Evolutionary conservation across 2,329 filamentous ascomycete species (phyloP), one percentile per base, ranked within the genome.

Genomic region (Geoglossum cookeanum): DNA sequence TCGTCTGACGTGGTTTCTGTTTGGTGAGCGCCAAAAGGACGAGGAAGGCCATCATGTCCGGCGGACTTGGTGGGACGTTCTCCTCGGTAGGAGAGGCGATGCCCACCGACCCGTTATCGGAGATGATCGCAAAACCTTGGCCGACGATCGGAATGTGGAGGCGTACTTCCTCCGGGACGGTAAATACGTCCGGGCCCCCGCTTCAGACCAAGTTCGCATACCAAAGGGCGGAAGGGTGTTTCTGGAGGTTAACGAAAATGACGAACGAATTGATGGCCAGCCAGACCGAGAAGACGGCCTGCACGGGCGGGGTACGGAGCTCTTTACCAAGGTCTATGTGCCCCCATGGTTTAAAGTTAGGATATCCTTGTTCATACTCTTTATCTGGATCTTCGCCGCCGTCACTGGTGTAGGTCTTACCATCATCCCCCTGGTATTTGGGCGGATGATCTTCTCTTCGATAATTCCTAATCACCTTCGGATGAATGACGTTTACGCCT

Each of bases 401-500:
- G 75, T 84, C 11, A 94, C 87, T 0, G 92, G 92, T 29, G 81
- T 97, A 58, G 80, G 84, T 61, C 80, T 87, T 60, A 96, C 92
- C 0, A 84, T 98, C 60, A 72, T 94, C 0, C 94, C 92, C 0
- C 77, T 98, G 3, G 75, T 94, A 5, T 81, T 95, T 65, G 92
- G 92, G 1, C 84, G 92, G 32, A 77, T 76, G 58, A 76, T 97
- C 60, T 86, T 96, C 66, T 80, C 82, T 52, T 72, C 77, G 32
- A 71, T 90, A 37, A 80, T 95, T 47, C 87, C 88, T 3, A 71
- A 75, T 0, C 77, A 85, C 60, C 78, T 86, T 53, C 79, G 79
- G 45, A 85, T 91, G 66, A 98, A 97, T 69, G 92, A 98, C 68
- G 85, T 98, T 30, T 97, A 98, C 65, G 91, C 92, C 11, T 95